These are phyloP conservation scores for Colletotrichum tofieldiae DNA, from an alignment of 2,329 filamentous ascomycete species.

Conservation along the genomic window DNA sequence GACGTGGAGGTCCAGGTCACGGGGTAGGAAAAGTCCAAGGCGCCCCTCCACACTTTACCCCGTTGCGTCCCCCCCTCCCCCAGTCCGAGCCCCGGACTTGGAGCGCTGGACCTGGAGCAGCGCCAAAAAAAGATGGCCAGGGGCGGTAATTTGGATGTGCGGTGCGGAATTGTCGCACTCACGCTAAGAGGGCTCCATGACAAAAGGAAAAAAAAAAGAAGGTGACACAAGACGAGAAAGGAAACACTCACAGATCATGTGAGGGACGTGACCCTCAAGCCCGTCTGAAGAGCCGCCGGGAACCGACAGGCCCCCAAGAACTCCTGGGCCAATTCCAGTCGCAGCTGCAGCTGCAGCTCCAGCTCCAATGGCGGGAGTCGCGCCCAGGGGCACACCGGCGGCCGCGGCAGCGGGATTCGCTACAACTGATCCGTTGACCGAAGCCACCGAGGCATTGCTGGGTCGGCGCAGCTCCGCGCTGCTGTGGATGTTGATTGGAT, in stretches of 20 bases:
- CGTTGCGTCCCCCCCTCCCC: conserved; percentile 33
- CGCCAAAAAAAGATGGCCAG: conserved; percentile 5
- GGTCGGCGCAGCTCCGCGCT: conserved; percentile 57
- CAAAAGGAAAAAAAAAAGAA: not conserved
- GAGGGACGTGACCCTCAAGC: conserved; percentile 62
- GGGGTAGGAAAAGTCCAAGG: conserved; percentile 30
- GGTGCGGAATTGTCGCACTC: conserved; percentile 9
- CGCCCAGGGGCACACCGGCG: conserved; percentile 17
- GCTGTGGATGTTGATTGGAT: conserved; percentile 54
- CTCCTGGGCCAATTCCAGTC: conserved; percentile 37
- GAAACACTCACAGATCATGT: conserved; percentile 64
- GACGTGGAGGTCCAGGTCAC: conserved; percentile 40
- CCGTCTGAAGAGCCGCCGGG: conserved; percentile 43
- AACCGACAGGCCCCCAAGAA: conserved; percentile 37
- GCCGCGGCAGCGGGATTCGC: conserved; percentile 26
- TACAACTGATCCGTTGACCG: conserved; percentile 47
- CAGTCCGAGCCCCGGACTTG: conserved; percentile 37
- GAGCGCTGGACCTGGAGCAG: conserved; percentile 30
- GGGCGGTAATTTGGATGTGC: conserved; percentile 7
- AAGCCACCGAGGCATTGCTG: conserved; percentile 50
- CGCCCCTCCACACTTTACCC: conserved; percentile 33
- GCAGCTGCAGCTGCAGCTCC: conserved; percentile 41
- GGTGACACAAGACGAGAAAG: conserved; percentile 12
- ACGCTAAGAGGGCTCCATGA: not conserved
- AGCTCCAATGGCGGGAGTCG: conserved; percentile 27